Evolutionary conservation across 768 basidiomycete species (phyloP).

Genomic region (Imleria badia): DNA sequence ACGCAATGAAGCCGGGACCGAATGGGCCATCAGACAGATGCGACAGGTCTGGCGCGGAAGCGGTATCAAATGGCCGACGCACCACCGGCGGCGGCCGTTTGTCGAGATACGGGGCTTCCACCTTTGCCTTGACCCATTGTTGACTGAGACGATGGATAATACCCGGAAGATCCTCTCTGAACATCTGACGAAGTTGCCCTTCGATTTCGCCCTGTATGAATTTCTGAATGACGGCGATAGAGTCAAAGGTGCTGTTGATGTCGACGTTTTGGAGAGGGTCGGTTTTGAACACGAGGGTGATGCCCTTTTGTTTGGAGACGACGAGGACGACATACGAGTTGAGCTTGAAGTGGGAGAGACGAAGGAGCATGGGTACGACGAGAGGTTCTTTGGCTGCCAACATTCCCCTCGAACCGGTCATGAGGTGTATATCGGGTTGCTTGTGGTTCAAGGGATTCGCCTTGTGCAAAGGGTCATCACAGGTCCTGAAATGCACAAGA

Average conservation of each 20-base stretch:
- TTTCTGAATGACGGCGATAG: constrained; percentile 95
- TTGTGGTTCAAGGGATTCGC: constrained; percentile 96
- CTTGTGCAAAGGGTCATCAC: constrained; percentile 38
- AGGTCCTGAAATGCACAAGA: background rate
- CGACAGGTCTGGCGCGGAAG: constrained; percentile 43
- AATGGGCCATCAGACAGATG: constrained; percentile 19
- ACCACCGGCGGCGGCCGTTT: constrained; percentile 45
- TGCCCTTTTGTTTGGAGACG: constrained; percentile 96
- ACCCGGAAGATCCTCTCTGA: constrained; percentile 92
- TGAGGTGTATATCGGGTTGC: constrained; percentile 84
- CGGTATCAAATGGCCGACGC: constrained; percentile 36
- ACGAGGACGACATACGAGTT: constrained; percentile 97
- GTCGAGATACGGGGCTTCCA: constrained; percentile 84
- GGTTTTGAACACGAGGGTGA: constrained; percentile 99
- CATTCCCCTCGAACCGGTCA: constrained; percentile 83
- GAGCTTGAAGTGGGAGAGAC: constrained; percentile 92
- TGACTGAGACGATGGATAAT: constrained; percentile 97
- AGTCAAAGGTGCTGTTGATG: constrained; percentile 97
- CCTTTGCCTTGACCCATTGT: constrained; percentile 92
- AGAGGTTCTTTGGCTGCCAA: constrained; percentile 93
- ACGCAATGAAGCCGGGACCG: constrained; percentile 8
- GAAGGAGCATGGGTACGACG: constrained; percentile 96
- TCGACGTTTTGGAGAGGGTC: constrained; percentile 98
- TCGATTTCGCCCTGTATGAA: constrained; percentile 98
- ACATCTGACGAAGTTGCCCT: constrained; percentile 96